Base-by-base conservation (phyloP, 768 basidiomycete species). In the Pleurotus sapidus region DNA sequence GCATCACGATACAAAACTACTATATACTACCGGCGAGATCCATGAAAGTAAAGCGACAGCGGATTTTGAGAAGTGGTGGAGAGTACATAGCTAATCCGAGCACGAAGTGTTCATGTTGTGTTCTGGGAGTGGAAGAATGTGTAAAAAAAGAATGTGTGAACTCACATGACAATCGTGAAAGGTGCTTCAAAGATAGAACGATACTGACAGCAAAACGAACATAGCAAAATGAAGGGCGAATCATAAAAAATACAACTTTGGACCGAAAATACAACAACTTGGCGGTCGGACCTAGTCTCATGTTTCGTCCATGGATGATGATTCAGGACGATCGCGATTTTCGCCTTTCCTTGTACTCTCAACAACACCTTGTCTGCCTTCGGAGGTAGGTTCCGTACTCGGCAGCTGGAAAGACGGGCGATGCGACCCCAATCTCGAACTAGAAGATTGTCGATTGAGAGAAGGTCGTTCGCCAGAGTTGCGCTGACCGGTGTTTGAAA, bases 401-500 rank as follows among this genome's bases (percentile, higher is more conserved):
- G 61, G 48, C 18, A 43, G 38, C 38, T 45, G 40, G 42, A 57
- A 25, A 27, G 45, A 50, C 24, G 51, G 45, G 46, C 61, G 42
- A 54, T 38, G 39, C 39, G 54, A 24, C 49, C 49, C 20, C 46
- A 25, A 39, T 55, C 57, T 55, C 57, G 58, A 39, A 59, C 49
- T 11, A 9, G 70, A 72, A 30, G 57, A 46, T 39, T 67, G 68
- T 37, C 71, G 58, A 37, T 61, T 68, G 18, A 69, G 49, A 3
- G 58, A 57, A 5, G 69, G 69, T 15, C 68, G 63, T 14, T 74
- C 70, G 17, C 58, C 50, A 24, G 63, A 58, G 12, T 58, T 39
- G 49, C 48, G 42, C 45, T 56, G 51, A n/a, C 51, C 39, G 23
- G 51, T 54, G 25, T 54, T 54, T 4, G 23, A 14, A 20, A 47